A percentile compares a stretch with the other conserved stretches of the same genome.
Conservation (phyloP, 2,329 filamentous ascomycete genomes). For the Penicillium paneum region DNA sequence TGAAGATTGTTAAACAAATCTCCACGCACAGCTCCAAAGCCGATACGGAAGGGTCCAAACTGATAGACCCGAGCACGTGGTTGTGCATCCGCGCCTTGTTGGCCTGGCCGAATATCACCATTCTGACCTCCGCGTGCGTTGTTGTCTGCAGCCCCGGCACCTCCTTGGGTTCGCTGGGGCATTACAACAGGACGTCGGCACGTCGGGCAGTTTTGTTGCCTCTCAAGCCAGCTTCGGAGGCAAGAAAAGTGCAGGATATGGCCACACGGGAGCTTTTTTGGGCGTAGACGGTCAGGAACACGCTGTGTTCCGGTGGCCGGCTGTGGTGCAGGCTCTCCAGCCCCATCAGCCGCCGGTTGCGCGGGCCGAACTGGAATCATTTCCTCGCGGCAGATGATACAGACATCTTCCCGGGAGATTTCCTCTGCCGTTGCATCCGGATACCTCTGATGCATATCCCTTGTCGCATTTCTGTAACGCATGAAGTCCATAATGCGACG, state of each 20-base stretch:
- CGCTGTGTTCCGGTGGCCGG: constrained; percentile 24
- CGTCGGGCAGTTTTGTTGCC: constrained; percentile 95
- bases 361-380: constrained; percentile 76
- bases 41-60: constrained; percentile 70
- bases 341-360: constrained; percentile 42
- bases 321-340: constrained; percentile 30
- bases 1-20: constrained; percentile 62
- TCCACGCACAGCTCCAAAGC: constrained; percentile 61
- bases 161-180: constrained; percentile 30
- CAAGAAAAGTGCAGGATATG: constrained; percentile 94
- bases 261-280: constrained; percentile 94
- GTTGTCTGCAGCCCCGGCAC: constrained; percentile 28
- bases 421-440: constrained; percentile 88
- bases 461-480: constrained; percentile 84
- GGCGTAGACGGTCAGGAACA: constrained; percentile 75
- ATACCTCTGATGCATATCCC: constrained; percentile 88
- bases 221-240: constrained; percentile 92
- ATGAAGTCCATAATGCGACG: constrained; percentile 86
- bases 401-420: constrained; percentile 80
- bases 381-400: constrained; percentile 95
- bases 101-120: constrained; percentile 38
- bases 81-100: constrained; percentile 37
- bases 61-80: constrained; percentile 63
- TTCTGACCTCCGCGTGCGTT: constrained; percentile 32
- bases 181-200: constrained; percentile 79